phyloP scores from a whole-genome alignment of 1,284 basidiomycete genomes.

The Inonotus obliquus region DNA sequence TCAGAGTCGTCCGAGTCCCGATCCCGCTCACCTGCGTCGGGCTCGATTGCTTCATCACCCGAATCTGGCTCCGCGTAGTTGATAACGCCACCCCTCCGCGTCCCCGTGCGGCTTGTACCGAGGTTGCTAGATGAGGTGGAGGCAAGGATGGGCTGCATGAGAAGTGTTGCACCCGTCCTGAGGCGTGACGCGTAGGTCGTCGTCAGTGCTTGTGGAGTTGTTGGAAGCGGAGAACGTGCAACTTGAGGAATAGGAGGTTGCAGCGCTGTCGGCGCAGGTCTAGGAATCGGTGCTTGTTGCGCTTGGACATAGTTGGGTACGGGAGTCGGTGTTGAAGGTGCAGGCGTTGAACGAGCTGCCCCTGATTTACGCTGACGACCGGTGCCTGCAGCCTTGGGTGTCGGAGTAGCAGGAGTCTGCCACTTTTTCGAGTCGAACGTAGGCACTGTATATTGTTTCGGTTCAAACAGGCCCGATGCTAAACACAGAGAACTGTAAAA shows the following conservation, averaged over 20 bases:
- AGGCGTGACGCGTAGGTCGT: conserved; percentile 90
- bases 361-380: background rate
- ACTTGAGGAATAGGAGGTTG: conserved; percentile 21
- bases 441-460: conserved; percentile 15
- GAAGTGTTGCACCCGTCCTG: conserved; percentile 84
- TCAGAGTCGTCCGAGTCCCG: conserved; percentile 75
- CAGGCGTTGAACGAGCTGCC: background rate
- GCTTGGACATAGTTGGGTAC: conserved; percentile 9
- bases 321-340: conserved; percentile 14
- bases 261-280: conserved; percentile 16
- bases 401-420: conserved; percentile 10
- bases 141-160: conserved; percentile 84
- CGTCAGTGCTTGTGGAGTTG: conserved; percentile 66
- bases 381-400: background rate
- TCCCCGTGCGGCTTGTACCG: conserved; percentile 36
- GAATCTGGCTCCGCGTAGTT: conserved; percentile 89
- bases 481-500: conserved; percentile 27
- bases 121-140: conserved; percentile 33
- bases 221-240: conserved; percentile 50
- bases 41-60: conserved; percentile 56
- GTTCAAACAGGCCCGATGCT: conserved; percentile 26
- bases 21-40: conserved; percentile 62
- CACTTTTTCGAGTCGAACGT: conserved; percentile 18
- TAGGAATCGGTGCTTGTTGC: conserved; percentile 9
- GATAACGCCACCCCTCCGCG: conserved; percentile 62